Evolutionary conservation across 1,284 basidiomycete species (phyloP), one percentile per base, ranked within the genome.

Genomic region (Termitomyces sp.): DNA sequence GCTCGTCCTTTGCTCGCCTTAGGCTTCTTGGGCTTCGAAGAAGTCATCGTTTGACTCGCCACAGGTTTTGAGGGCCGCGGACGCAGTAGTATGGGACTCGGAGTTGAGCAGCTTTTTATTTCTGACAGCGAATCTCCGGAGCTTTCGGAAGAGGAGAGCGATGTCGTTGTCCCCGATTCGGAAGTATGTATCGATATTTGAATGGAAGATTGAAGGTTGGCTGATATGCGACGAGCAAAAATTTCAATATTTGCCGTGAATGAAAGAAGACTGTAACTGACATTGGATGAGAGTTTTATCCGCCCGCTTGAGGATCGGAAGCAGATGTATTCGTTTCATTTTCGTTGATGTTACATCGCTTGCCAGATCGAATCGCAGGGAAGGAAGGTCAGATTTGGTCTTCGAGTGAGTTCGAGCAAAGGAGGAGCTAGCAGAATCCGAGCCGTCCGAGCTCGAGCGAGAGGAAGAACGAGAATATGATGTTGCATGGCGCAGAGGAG

Each of bases 401-500:
- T 53, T 45, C 17, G 45, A 41, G 41, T 43, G 44, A n/a, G 41
- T 13, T 9, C 19, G 19, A 41, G 31, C 13, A 19, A 46, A 33
- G 44, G 39, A 39, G 31, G 31, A 31, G n/a, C 12, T 13, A 53
- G 24, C 15, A 36, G 54, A 44, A 40, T 46, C 30, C 8, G 53
- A 55, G 15, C 17, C 10, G 28, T 55, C 53, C 1, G 48, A 45
- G 31, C 34, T 50, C 26, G 42, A 55, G 36, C 34, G 6, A 12
- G 47, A 45, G 17, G 53, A 50, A 19, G 56, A 55, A 19, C 33
- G 50, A 1, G 57, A 54, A 30, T 58, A 58, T 6, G 54, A 60
- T 48, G 59, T 58, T 5, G 59, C 54, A 53, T 58, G 49, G 31
- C 57, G 57, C 24, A 60, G 48, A 17, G 59, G 59, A 28, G 59